A percentile compares a stretch with the other conserved stretches of the same genome.
phyloP scores from a whole-genome alignment of 352 stramenopile genomes.

The Phytophthora ramorum region DNA sequence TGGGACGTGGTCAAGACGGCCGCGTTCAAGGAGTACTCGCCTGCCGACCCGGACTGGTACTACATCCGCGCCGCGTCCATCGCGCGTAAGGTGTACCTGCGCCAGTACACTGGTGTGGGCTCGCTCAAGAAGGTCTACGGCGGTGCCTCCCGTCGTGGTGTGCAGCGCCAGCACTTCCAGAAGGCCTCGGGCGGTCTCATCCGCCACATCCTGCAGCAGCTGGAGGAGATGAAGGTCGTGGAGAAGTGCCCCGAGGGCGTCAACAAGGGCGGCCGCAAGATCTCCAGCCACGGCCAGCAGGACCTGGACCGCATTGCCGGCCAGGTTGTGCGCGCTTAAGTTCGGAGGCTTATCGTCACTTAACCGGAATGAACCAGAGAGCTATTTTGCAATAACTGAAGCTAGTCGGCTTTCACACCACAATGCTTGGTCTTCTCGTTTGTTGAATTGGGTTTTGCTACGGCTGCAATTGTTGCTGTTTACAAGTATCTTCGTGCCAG shows the following conservation, averaged over 20 bases:
- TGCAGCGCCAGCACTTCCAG: slow-evolving; percentile 96
- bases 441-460: not conserved
- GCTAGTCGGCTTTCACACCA: slow-evolving; percentile 33
- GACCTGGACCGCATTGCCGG: slow-evolving; percentile 99
- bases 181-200: slow-evolving; percentile 97
- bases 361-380: slow-evolving; percentile 50
- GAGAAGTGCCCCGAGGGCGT: slow-evolving; percentile 93
- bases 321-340: slow-evolving; percentile 91
- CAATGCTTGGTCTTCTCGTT: slow-evolving; percentile 2
- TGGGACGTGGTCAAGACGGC: slow-evolving; percentile 98
- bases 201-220: slow-evolving; percentile 96
- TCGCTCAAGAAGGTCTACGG: slow-evolving; percentile 98
- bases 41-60: slow-evolving; percentile 99
- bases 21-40: slow-evolving; percentile 98
- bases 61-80: slow-evolving; percentile 98
- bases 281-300: slow-evolving; percentile 98
- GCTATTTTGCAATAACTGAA: slow-evolving; percentile 67
- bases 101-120: slow-evolving; percentile 96
- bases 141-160: slow-evolving; percentile 91
- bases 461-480: not conserved
- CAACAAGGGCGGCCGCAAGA: slow-evolving; percentile 94
- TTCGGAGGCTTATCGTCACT: slow-evolving; percentile 38
- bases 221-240: slow-evolving; percentile 99
- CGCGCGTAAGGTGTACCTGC: slow-evolving; percentile 98
- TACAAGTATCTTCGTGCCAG: slow-evolving; percentile 91